These are phyloP conservation scores for Scheffersomyces lignicola DNA, from an alignment of 1,139 yeast species.

Conservation along the genomic window DNA sequence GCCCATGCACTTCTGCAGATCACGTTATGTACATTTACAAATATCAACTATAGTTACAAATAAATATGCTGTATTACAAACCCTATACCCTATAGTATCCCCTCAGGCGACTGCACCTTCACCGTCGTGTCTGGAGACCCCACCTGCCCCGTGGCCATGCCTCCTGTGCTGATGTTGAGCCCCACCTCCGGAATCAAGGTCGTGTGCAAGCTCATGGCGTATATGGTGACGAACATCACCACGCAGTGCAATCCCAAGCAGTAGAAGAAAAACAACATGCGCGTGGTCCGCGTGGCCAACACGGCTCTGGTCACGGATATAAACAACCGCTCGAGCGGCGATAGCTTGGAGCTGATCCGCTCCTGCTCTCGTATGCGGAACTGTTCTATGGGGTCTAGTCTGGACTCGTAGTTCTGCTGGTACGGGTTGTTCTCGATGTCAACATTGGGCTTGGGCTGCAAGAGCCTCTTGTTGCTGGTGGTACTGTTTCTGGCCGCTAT, in stretches of 20 bases:
- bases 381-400: constrained; percentile 79
- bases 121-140: constrained; percentile 10
- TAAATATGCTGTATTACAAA: not conserved
- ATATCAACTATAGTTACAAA: not conserved
- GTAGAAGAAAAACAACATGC: constrained; percentile 73
- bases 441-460: constrained; percentile 38
- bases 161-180: constrained; percentile 48
- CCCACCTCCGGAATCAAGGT: constrained; percentile 52
- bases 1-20: too few species aligned
- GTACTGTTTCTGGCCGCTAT: constrained; percentile 16
- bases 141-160: constrained; percentile 17
- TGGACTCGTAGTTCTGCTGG: constrained; percentile 69
- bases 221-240: constrained; percentile 65
- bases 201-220: constrained; percentile 52
- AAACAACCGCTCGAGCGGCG: constrained; percentile 79
- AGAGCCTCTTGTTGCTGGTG: constrained; percentile 18
- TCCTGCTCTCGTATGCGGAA: constrained; percentile 79
- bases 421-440: constrained; percentile 62
- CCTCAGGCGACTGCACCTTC: constrained; percentile 3
- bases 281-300: constrained; percentile 68
- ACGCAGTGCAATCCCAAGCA: constrained; percentile 74
- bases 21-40: not conserved
- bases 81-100: not conserved
- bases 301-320: constrained; percentile 72
- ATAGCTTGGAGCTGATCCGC: constrained; percentile 68